Evolutionary conservation across 306 rosid species (phyloP).

Genomic region (Adenanthera pavonina): DNA sequence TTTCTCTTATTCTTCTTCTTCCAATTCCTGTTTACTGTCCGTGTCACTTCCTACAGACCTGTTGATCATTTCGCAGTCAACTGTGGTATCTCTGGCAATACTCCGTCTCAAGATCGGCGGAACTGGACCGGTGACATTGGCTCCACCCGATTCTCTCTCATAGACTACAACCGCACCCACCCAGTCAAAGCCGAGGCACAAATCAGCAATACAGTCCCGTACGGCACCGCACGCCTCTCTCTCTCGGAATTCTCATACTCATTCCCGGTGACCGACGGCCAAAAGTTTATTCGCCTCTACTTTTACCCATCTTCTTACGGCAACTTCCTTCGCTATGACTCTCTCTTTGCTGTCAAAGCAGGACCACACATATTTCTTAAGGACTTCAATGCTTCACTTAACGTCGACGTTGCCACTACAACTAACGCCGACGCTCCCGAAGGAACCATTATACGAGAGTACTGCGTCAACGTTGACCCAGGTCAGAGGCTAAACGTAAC

Average conservation of each 20-base stretch:
- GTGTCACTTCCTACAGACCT: neutral
- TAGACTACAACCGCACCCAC: neutral
- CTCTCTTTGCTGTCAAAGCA: constrained; percentile 53
- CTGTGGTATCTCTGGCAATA: neutral
- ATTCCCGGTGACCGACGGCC: constrained; percentile 22
- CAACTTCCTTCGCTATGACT: neutral
- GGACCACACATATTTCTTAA: constrained; percentile 44
- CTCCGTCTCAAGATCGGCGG: too few relatives aligned
- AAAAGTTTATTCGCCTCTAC: constrained; percentile 48
- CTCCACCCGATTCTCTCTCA: neutral
- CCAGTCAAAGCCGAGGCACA: neutral
- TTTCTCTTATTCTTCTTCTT: neutral
- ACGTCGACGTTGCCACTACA: neutral
- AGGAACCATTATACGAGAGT: constrained; percentile 7
- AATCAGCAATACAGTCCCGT: neutral
- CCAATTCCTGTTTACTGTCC: neutral
- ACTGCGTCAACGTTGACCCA: constrained; percentile 20
- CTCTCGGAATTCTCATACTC: constrained; percentile 26
- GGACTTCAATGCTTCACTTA: constrained; percentile 46
- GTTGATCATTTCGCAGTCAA: neutral
- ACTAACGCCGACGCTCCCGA: too few relatives aligned
- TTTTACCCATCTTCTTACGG: constrained; percentile 18
- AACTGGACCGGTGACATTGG: neutral
- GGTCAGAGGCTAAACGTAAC: constrained; percentile 36
- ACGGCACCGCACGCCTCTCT: constrained; percentile 20